phyloP scores from a whole-genome alignment of 1,284 basidiomycete genomes.

The Irpex sp. region DNA sequence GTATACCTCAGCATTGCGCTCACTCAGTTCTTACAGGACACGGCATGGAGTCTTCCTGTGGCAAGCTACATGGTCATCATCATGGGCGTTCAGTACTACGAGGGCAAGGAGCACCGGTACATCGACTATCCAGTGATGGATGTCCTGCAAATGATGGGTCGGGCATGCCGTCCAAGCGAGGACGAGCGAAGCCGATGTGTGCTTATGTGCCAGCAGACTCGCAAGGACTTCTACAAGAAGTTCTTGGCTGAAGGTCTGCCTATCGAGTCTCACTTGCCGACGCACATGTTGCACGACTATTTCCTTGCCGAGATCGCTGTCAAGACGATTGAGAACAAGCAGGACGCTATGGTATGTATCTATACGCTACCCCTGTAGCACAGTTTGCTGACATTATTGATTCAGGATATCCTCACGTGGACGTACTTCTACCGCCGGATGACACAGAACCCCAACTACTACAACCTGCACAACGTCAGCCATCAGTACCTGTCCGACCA shows the following conservation, averaged over 20 bases:
- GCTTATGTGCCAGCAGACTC: slow-evolving; percentile 94
- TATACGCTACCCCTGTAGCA: too few relatives aligned
- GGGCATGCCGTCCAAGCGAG: slow-evolving; percentile 84
- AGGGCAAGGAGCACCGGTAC: slow-evolving; percentile 96
- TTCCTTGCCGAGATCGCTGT: slow-evolving; percentile 99
- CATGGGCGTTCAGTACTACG: slow-evolving; percentile 96
- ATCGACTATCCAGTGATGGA: slow-evolving; percentile 98
- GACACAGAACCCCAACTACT: slow-evolving; percentile 95
- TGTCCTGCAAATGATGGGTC: slow-evolving; percentile 98
- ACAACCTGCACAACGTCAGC: slow-evolving; percentile 91
- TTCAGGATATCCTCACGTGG: slow-evolving; percentile 88
- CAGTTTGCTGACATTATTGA: too few relatives aligned
- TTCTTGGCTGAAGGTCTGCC: slow-evolving; percentile 97
- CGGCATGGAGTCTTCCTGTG: slow-evolving; percentile 93
- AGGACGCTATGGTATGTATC: slow-evolving; percentile 82
- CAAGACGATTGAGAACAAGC: slow-evolving; percentile 98
- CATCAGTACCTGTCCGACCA: slow-evolving; percentile 94
- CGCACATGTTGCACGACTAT: slow-evolving; percentile 89
- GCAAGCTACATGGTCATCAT: slow-evolving; percentile 97
- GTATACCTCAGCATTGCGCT: background rate
- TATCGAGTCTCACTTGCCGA: slow-evolving; percentile 91
- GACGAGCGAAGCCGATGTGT: slow-evolving; percentile 90
- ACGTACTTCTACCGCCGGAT: slow-evolving; percentile 96
- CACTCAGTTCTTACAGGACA: slow-evolving; percentile 55
- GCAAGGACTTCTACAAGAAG: slow-evolving; percentile 99